Conservation (phyloP, 2,329 filamentous ascomycete genomes). For the Cyphellophora europaea region DNA sequence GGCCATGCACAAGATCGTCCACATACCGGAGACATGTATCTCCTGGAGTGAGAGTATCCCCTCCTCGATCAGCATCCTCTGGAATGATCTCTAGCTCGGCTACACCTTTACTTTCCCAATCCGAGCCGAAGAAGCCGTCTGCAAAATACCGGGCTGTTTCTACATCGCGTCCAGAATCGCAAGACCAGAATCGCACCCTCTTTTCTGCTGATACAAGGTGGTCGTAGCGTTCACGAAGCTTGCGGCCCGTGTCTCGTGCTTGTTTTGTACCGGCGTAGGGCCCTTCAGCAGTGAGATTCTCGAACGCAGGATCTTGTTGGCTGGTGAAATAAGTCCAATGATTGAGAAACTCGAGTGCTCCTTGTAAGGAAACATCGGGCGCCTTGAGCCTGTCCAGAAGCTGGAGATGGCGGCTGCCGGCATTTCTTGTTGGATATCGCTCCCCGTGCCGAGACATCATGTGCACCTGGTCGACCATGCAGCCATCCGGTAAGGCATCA, state of each 20-base stretch:
- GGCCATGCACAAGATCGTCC: constrained; percentile 32
- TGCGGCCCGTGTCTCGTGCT: constrained; percentile 45
- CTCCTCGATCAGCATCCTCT: constrained; percentile 40
- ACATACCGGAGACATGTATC: constrained; percentile 32
- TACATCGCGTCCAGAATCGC: constrained; percentile 44
- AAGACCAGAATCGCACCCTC: constrained; percentile 41
- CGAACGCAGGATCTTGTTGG: constrained; percentile 33
- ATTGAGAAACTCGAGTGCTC: constrained; percentile 45
- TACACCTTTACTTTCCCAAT: constrained; percentile 27
- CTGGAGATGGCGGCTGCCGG: constrained; percentile 39
- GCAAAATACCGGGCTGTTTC: constrained; percentile 48
- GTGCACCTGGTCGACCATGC: constrained; percentile 48
- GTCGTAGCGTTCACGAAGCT: constrained; percentile 43
- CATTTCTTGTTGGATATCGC: constrained; percentile 44
- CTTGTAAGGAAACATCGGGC: constrained; percentile 32
- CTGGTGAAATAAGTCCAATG: constrained; percentile 46
- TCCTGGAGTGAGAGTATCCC: constrained; percentile 48
- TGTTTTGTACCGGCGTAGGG: constrained; percentile 47
- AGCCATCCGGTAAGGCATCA: constrained; percentile 37
- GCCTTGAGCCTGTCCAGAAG: constrained; percentile 39
- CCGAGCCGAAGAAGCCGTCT: constrained; percentile 44
- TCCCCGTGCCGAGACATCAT: constrained; percentile 53
- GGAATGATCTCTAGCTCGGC: constrained; percentile 44
- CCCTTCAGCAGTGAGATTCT: constrained; percentile 46
- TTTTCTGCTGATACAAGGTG: constrained; percentile 29